phyloP scores from a whole-genome alignment of 331 rosid species.

The Erythrophleum ivorense region DNA sequence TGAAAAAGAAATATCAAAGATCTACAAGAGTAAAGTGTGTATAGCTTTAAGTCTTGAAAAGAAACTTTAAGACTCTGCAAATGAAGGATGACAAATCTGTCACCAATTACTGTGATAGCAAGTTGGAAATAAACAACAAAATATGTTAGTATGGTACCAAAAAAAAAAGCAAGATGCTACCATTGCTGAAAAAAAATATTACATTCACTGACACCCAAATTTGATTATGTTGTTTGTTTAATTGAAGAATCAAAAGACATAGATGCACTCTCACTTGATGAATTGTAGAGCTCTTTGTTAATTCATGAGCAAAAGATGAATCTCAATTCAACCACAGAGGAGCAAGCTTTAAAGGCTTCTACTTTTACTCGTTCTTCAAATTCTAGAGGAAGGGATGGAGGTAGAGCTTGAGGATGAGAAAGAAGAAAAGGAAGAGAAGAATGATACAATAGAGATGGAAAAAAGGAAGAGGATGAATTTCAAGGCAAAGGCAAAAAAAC shows the following conservation, averaged over 20 bases:
- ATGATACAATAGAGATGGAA: neutral
- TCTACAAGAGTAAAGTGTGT: neutral
- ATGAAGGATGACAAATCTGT: neutral
- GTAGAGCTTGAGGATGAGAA: neutral
- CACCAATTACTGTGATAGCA: neutral
- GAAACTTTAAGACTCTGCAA: neutral
- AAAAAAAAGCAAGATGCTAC: neutral
- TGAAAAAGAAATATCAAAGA: neutral
- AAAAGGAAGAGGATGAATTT: too few species aligned
- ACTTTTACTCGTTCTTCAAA: neutral
- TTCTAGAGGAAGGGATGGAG: neutral
- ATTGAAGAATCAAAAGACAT: neutral
- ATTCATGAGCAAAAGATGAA: neutral
- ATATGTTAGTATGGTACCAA: neutral
- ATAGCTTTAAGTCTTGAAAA: neutral
- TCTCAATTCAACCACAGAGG: neutral
- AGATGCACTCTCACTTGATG: neutral
- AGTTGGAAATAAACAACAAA: neutral
- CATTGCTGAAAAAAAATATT: neutral
- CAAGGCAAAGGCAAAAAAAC: too few species aligned
- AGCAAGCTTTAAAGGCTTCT: neutral
- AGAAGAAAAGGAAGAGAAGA: neutral
- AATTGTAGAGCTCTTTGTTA: constrained; percentile 1
- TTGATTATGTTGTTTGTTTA: neutral
- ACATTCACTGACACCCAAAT: neutral